Evolutionary conservation across 1,284 basidiomycete species (phyloP).

Genomic region (Fomitopsis betulina): DNA sequence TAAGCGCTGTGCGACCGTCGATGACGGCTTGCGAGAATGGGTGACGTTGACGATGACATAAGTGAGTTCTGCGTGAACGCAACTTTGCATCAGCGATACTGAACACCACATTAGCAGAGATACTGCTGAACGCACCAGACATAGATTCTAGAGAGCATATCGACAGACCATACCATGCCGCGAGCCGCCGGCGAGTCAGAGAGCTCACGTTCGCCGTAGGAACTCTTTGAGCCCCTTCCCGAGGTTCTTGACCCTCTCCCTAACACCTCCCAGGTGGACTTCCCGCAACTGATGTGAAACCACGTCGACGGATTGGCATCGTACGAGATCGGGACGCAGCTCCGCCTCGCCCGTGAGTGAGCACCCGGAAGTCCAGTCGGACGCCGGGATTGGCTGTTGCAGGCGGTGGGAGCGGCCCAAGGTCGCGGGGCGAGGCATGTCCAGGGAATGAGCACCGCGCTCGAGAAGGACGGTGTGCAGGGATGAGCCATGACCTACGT

Average conservation of each 20-base stretch:
- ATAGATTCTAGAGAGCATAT: neutral
- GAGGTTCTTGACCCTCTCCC: constrained; percentile 36
- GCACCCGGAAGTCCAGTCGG: constrained; percentile 12
- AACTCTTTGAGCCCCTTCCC: constrained; percentile 39
- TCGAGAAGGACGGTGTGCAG: constrained; percentile 19
- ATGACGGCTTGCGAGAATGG: neutral
- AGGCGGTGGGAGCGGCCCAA: constrained; percentile 11
- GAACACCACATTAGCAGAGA: neutral
- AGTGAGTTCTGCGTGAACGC: neutral
- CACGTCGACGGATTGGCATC: constrained; percentile 27
- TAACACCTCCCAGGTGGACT: constrained; percentile 19
- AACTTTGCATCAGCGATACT: neutral
- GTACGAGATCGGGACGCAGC: constrained; percentile 51
- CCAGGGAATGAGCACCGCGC: constrained; percentile 17
- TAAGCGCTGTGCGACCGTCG: neutral
- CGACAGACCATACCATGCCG: neutral
- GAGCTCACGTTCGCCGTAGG: constrained; percentile 18
- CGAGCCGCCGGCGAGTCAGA: neutral
- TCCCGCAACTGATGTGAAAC: constrained; percentile 14
- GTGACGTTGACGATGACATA: neutral
- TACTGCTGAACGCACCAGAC: neutral
- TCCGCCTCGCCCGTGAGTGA: constrained; percentile 60
- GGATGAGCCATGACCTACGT: constrained; percentile 20
- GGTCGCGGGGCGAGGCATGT: constrained; percentile 17
- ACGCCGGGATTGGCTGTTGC: constrained; percentile 10